These are phyloP conservation scores for Solanum sejunctum DNA, from an alignment of 257 asterid genomes.

Conservation along the genomic window DNA sequence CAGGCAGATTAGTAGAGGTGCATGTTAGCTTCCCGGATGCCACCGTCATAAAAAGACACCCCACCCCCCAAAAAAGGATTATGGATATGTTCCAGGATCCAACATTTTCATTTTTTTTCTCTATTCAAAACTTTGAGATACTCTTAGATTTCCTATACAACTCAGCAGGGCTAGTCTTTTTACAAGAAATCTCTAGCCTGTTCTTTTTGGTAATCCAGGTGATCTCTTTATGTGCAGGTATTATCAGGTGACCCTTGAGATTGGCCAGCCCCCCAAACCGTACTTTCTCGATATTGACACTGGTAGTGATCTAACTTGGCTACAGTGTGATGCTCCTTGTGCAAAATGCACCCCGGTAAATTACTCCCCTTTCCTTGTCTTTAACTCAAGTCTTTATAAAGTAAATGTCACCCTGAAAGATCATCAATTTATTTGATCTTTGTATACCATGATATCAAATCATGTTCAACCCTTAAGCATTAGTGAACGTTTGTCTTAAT, in stretches of 20 bases:
- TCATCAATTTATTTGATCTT: neutral
- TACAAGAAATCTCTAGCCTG: neutral
- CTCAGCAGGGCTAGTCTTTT: no score
- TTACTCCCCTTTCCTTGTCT: neutral
- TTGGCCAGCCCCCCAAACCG: slow-evolving; percentile 61
- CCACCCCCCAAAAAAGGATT: no score
- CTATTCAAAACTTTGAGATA: neutral
- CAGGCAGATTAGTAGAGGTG: neutral
- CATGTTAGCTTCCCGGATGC: neutral
- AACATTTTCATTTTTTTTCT: neutral
- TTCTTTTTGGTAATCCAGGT: neutral
- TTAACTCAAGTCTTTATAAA: neutral
- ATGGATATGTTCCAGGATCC: neutral
- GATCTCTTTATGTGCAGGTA: slow-evolving; percentile 33
- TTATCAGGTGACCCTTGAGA: slow-evolving; percentile 41
- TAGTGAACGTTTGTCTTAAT: neutral
- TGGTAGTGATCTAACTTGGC: slow-evolving; percentile 97
- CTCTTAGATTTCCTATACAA: neutral
- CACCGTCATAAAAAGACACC: neutral
- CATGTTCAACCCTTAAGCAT: neutral
- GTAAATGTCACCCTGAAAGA: neutral
- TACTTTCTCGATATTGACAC: slow-evolving; percentile 80
- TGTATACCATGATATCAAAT: neutral
- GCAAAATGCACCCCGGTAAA: slow-evolving; percentile 60
- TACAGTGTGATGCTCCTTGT: slow-evolving; percentile 93